These are phyloP conservation scores for Hanseniaspora occidentalis DNA, from an alignment of 805 yeast genomes.

Conservation along the genomic window DNA sequence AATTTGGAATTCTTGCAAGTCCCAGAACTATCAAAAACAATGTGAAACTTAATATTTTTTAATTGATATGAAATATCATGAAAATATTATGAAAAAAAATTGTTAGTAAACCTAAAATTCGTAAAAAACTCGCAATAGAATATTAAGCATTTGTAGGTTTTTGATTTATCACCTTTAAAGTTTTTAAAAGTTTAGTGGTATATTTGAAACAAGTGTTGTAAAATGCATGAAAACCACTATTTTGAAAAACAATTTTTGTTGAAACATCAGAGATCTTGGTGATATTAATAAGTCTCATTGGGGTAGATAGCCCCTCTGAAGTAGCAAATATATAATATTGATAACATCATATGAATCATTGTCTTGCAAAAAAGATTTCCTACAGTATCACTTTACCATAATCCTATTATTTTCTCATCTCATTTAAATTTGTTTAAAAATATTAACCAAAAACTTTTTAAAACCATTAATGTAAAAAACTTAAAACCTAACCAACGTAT, in stretches of 20 bases:
- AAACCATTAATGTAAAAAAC: background rate
- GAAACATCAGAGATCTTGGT: conserved; percentile 96
- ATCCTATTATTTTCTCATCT: background rate
- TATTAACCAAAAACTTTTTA: conserved; percentile 4
- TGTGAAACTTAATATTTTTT: background rate
- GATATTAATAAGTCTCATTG: conserved; percentile 90
- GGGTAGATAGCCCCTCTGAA: conserved; percentile 68
- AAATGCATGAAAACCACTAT: background rate
- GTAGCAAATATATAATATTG: conserved; percentile 83
- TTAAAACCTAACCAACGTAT: background rate
- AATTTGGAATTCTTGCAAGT: conserved; percentile 68
- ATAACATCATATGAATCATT: conserved; percentile 49
- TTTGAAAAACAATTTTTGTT: conserved; percentile 2
- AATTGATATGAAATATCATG: too few relatives aligned
- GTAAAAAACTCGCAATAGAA: background rate
- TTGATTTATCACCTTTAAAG: background rate
- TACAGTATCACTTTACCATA: background rate
- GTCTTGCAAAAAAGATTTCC: background rate
- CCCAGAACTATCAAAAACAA: conserved; percentile 66
- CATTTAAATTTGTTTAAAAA: background rate
- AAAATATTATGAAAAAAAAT: conserved; percentile 1
- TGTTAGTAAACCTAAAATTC: conserved; percentile 32
- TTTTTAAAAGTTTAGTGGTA: background rate
- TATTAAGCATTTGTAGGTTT: too few relatives aligned
- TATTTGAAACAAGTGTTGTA: background rate